Evolutionary conservation across 192 early-diverging fungal genomes (phyloP).

Genomic region (Coemansia umbellata): DNA sequence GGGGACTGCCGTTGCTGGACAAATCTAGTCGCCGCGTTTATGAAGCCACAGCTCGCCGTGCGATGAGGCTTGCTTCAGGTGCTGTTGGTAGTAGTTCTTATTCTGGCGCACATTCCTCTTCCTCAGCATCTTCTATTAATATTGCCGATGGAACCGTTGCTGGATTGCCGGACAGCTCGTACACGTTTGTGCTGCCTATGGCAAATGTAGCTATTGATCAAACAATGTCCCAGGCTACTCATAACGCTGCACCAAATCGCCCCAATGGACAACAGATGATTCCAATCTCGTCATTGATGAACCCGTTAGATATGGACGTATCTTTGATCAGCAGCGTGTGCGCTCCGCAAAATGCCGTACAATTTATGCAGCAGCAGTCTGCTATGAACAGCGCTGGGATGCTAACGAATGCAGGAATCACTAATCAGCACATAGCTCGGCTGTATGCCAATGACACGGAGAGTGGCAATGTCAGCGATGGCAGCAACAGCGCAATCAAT

Average conservation of each 20-base stretch:
- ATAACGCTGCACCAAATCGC: conserved; percentile 2
- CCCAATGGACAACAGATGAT: conserved; percentile 6
- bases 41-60: conserved; percentile 47
- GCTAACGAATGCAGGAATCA: not conserved
- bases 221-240: not conserved
- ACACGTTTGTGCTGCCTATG: conserved; percentile 22
- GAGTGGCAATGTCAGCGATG: conserved; percentile 32
- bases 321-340: conserved; percentile 48
- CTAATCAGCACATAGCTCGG: not conserved
- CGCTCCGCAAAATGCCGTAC: conserved; percentile 31
- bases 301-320: conserved; percentile 23
- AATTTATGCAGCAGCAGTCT: conserved; percentile 26
- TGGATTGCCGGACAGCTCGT: not conserved
- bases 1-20: conserved; percentile 89
- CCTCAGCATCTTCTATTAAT: not conserved
- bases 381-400: not conserved
- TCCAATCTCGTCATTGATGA: conserved; percentile 47
- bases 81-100: conserved; percentile 1
- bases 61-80: conserved; percentile 23
- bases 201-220: conserved; percentile 14
- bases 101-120: not conserved
- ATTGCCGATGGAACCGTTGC: not conserved
- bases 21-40: conserved; percentile 50
- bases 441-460: not conserved
- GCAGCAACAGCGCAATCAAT: conserved; percentile 14